Base-by-base conservation (phyloP, 139 green algal species). In the Deuterostichococcus epilithicus region DNA sequence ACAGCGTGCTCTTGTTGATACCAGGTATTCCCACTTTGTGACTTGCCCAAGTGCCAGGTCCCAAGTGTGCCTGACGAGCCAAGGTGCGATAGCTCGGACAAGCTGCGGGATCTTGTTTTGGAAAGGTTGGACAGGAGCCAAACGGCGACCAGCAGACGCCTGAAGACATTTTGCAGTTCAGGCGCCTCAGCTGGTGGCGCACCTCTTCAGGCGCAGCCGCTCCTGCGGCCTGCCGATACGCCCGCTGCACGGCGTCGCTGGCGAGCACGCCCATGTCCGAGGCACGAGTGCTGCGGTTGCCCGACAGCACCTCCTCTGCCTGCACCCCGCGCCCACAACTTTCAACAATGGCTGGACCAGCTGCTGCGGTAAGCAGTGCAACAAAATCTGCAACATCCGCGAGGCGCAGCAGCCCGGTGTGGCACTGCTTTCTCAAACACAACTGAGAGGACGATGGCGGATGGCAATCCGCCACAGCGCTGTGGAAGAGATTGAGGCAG, bases 221-320 rank as follows among this genome's bases (percentile, higher is more conserved):
- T 26, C 63, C 63, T 2, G 63, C 15, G 30, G 63, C 63, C 30
- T 8, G 28, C 63, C n/a, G 32, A 26, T 28, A 38, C 5, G 63
- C n/a, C 10, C 63, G 63, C 63, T 47, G 68, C 36, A 81, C 59
- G 28, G 70, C 67, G 47, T 76, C 73, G 13, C 39, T 52, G 34
- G 79, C 79, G 45, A 87, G 44, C 36, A 87, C 68, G 13, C 45
- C 60, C n/a, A 70, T 68, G 34, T 79, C 78, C n/a, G 47, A n/a
- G n/a, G 10, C 28, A 20, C 66, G 35, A 30, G 47, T 77, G 34
- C 66, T 72, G 22, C 63, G 52, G 63, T 42, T 36, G 37, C 77
- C 78, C 36, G 66, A 72, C 34, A 86, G 78, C 20, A 82, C 72
- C 34, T 86, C 77, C 72, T 83, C 82, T 52, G 80, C 75, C 81